These are phyloP conservation scores for Venturiaceae sp. DNA, from an alignment of 2,329 filamentous ascomycete species.

Conservation along the genomic window DNA sequence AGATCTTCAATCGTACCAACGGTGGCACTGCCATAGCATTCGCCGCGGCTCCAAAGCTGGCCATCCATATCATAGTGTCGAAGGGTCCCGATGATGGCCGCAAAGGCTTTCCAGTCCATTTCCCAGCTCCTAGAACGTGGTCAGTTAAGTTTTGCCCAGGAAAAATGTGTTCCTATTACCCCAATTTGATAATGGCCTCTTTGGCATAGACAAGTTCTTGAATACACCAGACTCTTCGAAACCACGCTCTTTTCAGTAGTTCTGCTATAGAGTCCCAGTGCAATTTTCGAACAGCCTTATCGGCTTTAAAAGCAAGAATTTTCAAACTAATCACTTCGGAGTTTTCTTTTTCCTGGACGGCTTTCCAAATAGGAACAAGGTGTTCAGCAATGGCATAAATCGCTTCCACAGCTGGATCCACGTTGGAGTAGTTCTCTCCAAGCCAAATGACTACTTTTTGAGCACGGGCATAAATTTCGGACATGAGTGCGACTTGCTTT, in stretches of 20 bases:
- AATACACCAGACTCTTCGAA: background rate
- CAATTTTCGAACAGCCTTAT: background rate
- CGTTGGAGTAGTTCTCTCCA: background rate
- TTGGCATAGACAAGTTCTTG: slow-evolving; percentile 5
- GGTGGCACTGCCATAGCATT: background rate
- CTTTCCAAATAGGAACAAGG: background rate
- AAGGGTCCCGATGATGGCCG: background rate
- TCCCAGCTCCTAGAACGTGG: background rate
- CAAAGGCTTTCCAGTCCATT: background rate
- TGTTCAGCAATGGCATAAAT: background rate
- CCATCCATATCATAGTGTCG: background rate
- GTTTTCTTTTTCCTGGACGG: background rate
- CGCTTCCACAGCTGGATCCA: background rate
- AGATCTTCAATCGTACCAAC: background rate
- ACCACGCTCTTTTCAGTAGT: background rate
- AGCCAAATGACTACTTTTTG: background rate
- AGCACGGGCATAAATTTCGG: background rate
- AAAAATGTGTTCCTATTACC: background rate
- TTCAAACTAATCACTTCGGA: background rate
- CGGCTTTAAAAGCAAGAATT: background rate
- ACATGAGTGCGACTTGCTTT: background rate
- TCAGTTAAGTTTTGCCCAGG: background rate
- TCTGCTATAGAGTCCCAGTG: background rate
- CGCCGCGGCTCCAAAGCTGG: background rate
- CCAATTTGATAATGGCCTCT: background rate